Base-by-base conservation (phyloP, 139 green algal species). In the Raphidocelis subcapitata region DNA sequence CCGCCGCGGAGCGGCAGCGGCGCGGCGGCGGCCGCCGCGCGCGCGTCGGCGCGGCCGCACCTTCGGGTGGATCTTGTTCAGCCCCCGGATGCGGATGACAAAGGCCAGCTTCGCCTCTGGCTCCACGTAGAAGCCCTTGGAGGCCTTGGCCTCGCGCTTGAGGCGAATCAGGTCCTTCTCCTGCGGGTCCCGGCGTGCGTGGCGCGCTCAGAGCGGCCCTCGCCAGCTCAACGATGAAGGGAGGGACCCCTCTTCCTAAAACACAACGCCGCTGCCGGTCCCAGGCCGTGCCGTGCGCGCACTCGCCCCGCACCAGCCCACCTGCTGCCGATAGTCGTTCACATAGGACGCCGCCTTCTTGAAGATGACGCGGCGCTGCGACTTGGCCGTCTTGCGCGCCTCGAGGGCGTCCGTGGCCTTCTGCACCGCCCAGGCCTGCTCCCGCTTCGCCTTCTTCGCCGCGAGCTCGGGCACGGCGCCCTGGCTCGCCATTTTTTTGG, bases 331-430 rank as follows among this genome's bases (percentile, higher is more conserved):
- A 90, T 98, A 98, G 83, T 99, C 94, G 81, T 97, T 93, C n/a
- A 98, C 93, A 81, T 98, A 99, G 73, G 89, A 66, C 90, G 98
- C 95, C 31, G 96, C 96, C 41, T 92, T 84, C 88, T 98, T 99
- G 86, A 99, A 98, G 71, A 98, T 93, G 26, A 93, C 88, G 74
- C 88, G 88, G 52, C 90, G 73, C 15, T 81, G 90, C 21, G 78
- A 73, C 44, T 79, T 81, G 69, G 76, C 61, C 76, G 94, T 92
- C 77, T 88, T 90, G 70, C 90, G 86, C 35, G 83, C 73, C 56
- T 92, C 84, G 12, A 87, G 68, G 16, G 80, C 85, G 33, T 79
- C 84, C 56, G 85, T 87, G 8, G 87, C 87, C 81, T 88, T 90
- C 76, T 92, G 85, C 18, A 85, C 77, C 15, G 89, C 89, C 91